Conservation (phyloP, 75 land plant genomes). For the Selaginella moellendorffii region DNA sequence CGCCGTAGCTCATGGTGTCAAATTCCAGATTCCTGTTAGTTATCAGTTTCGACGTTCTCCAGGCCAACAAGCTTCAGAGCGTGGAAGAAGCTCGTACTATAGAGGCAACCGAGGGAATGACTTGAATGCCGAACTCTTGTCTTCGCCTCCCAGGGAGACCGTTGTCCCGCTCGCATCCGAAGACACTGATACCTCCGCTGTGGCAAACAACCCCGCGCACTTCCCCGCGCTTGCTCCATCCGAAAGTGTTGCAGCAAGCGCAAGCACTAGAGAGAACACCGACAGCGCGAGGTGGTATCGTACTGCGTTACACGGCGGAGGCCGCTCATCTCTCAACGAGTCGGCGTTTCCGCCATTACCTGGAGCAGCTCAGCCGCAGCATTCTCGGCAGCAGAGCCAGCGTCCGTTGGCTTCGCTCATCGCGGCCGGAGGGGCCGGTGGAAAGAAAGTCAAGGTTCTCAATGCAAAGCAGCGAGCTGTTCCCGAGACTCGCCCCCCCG, state of each 20-base stretch:
- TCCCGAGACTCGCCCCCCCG: neutral
- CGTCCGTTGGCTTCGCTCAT: neutral
- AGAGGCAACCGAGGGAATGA: slow-evolving; percentile 9
- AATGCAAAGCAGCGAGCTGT: neutral
- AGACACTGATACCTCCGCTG: too few species aligned
- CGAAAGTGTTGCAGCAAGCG: slow-evolving; percentile 6
- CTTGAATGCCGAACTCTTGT: neutral
- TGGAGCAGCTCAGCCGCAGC: slow-evolving; percentile 11
- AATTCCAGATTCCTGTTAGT: slow-evolving; percentile 66
- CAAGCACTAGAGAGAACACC: neutral
- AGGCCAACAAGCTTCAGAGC: neutral
- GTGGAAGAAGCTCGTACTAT: neutral
- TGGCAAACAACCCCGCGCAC: neutral
- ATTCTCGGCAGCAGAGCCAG: neutral
- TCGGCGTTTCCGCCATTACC: slow-evolving; percentile 71
- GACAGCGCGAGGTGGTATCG: neutral
- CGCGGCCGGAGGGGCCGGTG: too few species aligned
- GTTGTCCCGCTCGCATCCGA: too few species aligned
- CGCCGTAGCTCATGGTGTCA: neutral
- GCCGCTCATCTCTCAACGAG: slow-evolving; percentile 22
- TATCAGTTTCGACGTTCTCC: slow-evolving; percentile 51
- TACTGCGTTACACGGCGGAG: neutral
- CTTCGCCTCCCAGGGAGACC: too few species aligned
- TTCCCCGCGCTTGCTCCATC: neutral
- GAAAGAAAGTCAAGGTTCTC: neutral